These are phyloP conservation scores for Eucalyptus curtisii DNA, from an alignment of 345 rosid genomes.

Conservation along the genomic window DNA sequence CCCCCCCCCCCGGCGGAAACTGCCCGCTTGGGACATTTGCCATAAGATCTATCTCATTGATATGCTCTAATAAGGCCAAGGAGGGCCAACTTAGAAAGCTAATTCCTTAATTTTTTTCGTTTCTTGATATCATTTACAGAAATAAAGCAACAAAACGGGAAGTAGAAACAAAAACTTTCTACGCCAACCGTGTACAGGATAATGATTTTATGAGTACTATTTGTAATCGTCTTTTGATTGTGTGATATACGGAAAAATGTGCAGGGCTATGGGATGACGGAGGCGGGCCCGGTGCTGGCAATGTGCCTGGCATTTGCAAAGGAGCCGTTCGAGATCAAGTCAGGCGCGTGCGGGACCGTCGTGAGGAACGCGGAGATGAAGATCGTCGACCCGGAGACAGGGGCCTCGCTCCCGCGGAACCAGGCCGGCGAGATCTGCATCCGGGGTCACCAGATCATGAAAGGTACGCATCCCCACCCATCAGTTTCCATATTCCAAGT, in stretches of 20 bases:
- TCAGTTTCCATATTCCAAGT: neutral
- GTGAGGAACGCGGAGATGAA: conserved; percentile 89
- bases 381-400: conserved; percentile 60
- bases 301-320: conserved; percentile 79
- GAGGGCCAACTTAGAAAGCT: neutral
- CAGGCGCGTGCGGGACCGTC: conserved; percentile 83
- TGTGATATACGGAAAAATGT: neutral
- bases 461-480: conserved; percentile 19
- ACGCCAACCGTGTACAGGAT: neutral
- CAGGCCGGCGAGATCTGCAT: conserved; percentile 78
- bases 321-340: conserved; percentile 49
- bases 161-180: neutral
- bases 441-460: conserved; percentile 81
- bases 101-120: neutral
- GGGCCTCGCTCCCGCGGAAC: conserved; percentile 43
- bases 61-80: neutral
- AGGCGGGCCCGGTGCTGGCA: conserved; percentile 80
- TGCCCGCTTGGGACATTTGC: neutral
- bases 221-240: neutral
- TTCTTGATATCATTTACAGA: neutral
- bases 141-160: neutral
- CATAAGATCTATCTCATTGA: neutral
- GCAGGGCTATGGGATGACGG: conserved; percentile 96
- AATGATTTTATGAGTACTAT: neutral
- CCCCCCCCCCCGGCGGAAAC: no score